Evolutionary conservation across 139 green algal species (phyloP).

Genomic region (Closterium sp.): DNA sequence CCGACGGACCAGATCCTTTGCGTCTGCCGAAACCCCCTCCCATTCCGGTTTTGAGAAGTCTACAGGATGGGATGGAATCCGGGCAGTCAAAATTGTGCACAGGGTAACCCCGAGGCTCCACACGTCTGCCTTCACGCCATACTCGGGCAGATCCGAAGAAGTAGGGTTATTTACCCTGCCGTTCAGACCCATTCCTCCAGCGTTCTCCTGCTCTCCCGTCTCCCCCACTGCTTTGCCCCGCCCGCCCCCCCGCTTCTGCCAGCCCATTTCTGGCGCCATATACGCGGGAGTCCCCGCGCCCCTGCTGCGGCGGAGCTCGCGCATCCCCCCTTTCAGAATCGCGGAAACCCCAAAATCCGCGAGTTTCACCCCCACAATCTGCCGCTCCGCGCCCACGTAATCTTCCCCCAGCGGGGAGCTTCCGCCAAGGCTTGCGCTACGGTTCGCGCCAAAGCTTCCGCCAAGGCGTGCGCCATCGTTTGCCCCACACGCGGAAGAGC

Average conservation of each 20-base stretch:
- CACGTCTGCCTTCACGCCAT: not conserved
- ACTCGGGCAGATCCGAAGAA: not conserved
- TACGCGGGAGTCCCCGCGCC: not conserved
- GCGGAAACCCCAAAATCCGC: not conserved
- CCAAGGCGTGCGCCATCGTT: not conserved
- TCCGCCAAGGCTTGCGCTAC: not conserved
- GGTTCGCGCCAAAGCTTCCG: not conserved
- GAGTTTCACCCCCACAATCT: not conserved
- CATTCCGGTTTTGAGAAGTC: not conserved
- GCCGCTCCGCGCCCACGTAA: not conserved
- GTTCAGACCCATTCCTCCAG: not conserved
- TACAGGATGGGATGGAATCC: not conserved
- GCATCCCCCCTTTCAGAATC: not conserved
- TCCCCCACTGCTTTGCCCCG: not conserved
- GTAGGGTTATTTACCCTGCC: not conserved
- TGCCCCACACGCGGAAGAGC: not conserved
- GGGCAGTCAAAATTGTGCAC: not conserved
- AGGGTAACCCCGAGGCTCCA: conserved; percentile 1
- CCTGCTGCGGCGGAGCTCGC: not conserved
- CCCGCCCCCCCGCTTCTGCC: not conserved
- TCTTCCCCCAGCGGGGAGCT: not conserved
- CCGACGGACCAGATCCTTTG: not conserved
- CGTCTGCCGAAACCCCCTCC: not conserved
- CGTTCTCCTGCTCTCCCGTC: not conserved
- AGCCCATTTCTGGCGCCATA: not conserved